Conservation (phyloP, 2,329 filamentous ascomycete species). For the Amylocarpus encephaloides region DNA sequence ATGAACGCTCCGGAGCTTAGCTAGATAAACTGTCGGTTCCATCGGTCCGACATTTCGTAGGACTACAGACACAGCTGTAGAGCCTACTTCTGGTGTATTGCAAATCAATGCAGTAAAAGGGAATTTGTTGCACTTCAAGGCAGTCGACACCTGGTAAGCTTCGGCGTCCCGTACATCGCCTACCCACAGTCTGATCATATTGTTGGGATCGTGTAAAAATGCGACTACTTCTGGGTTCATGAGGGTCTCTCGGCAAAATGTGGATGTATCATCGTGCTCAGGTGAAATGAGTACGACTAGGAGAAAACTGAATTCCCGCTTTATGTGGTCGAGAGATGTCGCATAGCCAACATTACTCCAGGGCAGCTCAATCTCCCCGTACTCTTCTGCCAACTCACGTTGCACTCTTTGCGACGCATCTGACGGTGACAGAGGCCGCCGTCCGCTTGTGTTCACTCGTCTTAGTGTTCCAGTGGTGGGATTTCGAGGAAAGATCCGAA, state of each 20-base stretch:
- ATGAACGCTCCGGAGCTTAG: conserved; percentile 68
- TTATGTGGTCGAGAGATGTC: conserved; percentile 82
- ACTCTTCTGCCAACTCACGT: conserved; percentile 91
- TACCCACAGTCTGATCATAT: conserved; percentile 84
- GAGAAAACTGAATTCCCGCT: conserved; percentile 85
- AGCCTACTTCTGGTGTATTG: conserved; percentile 77
- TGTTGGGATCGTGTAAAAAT: conserved; percentile 67
- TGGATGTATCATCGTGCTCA: conserved; percentile 86
- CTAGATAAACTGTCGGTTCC: conserved; percentile 62
- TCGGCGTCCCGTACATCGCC: conserved; percentile 91
- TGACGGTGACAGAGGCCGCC: conserved; percentile 72
- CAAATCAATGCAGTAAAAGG: conserved; percentile 84
- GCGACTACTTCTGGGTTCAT: conserved; percentile 65
- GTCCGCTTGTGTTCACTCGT: conserved; percentile 56
- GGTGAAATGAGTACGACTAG: conserved; percentile 84
- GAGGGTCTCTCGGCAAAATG: conserved; percentile 77
- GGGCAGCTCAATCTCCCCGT: conserved; percentile 63
- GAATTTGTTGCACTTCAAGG: conserved; percentile 85
- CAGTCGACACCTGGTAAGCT: conserved; percentile 85
- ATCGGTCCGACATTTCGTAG: conserved; percentile 70
- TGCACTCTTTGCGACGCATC: conserved; percentile 87
- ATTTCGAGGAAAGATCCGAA: conserved; percentile 59
- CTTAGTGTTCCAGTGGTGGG: conserved; percentile 49
- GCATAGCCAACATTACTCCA: conserved; percentile 89
- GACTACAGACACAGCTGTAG: conserved; percentile 85